Base-by-base conservation (phyloP, 257 asterid species). In the Knoxia roxburghii region DNA sequence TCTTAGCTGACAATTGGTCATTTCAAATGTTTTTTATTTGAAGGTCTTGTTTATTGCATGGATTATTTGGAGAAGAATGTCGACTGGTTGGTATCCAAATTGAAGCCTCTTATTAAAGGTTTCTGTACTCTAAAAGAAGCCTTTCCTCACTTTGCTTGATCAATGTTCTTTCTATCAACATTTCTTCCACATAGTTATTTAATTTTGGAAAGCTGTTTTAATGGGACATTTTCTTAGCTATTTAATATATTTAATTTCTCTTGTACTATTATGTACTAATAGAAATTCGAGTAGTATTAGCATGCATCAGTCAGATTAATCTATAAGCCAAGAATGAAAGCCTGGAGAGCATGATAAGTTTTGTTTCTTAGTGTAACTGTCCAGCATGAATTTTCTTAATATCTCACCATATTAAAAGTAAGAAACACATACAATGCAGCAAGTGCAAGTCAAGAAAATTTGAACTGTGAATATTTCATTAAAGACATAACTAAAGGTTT, bases 21-120 rank as follows among this genome's bases (percentile, higher is more conserved):
- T 56, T 20, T 62, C 35, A 45, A n/a, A n/a, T 59, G 32, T 43
- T 68, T 50, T 54, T 45, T 61, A 12, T 37, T 65, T 74, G n/a
- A 75, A 94, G 97, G 99, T 64, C 95, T 94, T 61, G 82, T 94
- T 13, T 90, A 90, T 78, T 94, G 99, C 86, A 94, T 94, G 97
- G 91, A 94, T 76, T 94, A 84, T 80, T 78, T 94, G 85, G 96
- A 85, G 87, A 88, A 84, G 86, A 94, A 94, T 80, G 83, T 90
- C 17, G 97, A 90, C 75, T 94, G 97, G 99, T 72, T 94, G 60
- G 87, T 90, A 73, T 79, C 90, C 81, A 90, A 80, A 70, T 82
- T 93, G 80, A 79, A 83, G 78, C 95, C 97, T 70, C 89, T 93
- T 66, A 81, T 86, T 76, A 88, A 85, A 90, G 99, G 97, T 69